A percentile compares a stretch with the other conserved stretches of the same genome.
Evolutionary conservation across 768 basidiomycete genomes (phyloP).

Genomic region (Coprinellus micaceus): DNA sequence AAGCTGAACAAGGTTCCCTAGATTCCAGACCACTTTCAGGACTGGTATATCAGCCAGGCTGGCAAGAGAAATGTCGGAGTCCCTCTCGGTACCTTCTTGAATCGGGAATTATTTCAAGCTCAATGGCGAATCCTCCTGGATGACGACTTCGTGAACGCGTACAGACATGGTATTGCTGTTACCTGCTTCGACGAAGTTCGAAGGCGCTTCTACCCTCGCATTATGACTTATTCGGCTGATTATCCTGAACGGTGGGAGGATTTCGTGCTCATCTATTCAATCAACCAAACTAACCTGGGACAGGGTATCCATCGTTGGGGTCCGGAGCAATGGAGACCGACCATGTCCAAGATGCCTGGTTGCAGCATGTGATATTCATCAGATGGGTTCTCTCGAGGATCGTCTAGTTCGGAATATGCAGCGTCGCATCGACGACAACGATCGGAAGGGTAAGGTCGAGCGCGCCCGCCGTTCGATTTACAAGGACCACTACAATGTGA

Average conservation of each 20-base stretch:
- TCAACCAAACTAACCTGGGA: too few relatives aligned
- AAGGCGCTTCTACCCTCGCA: constrained; percentile 1
- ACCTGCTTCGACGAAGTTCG: constrained; percentile 1
- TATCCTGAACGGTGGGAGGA: constrained; percentile 5
- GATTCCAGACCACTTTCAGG: constrained; percentile 16
- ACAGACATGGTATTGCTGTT: constrained; percentile 2
- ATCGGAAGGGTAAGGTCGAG: background rate
- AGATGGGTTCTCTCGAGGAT: constrained; percentile 22
- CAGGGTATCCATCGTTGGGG: constrained; percentile 27
- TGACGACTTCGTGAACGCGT: constrained; percentile 1
- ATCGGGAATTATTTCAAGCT: constrained; percentile 23
- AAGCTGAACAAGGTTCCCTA: constrained; percentile 1
- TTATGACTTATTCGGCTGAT: constrained; percentile 9
- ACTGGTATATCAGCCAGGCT: constrained; percentile 6
- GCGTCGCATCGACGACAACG: background rate
- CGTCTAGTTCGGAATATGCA: background rate
- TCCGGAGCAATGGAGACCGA: constrained; percentile 32
- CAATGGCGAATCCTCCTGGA: constrained; percentile 21
- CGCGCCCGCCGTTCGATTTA: background rate
- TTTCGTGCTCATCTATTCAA: background rate
- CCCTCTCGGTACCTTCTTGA: background rate
- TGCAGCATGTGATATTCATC: constrained; percentile 20
- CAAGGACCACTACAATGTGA: background rate
- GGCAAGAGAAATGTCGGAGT: background rate
- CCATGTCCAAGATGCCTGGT: constrained; percentile 34